Evolutionary conservation across 768 basidiomycete species (phyloP), one percentile per base, ranked within the genome.

Genomic region (Leccinum broughii): DNA sequence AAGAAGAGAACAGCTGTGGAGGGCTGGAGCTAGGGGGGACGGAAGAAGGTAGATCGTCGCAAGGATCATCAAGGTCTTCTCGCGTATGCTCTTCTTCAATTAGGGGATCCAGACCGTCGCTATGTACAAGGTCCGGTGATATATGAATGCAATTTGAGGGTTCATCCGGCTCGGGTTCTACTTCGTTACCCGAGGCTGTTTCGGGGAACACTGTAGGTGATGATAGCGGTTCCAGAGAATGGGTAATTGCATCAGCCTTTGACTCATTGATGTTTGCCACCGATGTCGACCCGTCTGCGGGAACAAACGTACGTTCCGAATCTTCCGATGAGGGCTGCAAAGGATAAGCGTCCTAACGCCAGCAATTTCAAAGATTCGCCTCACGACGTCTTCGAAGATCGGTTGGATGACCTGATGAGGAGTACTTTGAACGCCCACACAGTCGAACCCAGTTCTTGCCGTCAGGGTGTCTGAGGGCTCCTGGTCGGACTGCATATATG

Each of bases 21-120:
- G 84, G 82, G 62, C 82, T 85, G 10, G 84, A 85, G 61, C 77
- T 80, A 28, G 80, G 82, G 37, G 67, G 73, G 13, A 64, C 59
- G 51, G 72, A 69, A 55, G 71, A 72, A 3, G 44, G 54, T 22
- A 61, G 26, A 13, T 66, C 54, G 1, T 62, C 61, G 57, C 15
- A 54, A 3, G 49, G n/a, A 57, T 51, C 41, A 52, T 58, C 61
- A 5, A 55, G 7, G 13, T 60, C 56, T 20, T 57, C 62, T 49
- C 49, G 51, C 28, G 11, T 15, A 32, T 59, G 37, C 9, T 55
- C 58, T 28, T 64, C 63, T 39, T 64, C 54, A 10, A 17, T 39
- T 15, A 30, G 35, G 44, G 2, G 15, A 24, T 39, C 6, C 24
- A 32, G 14, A 48, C 44, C n/a, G 9, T 11, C 10, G 11, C 9